Conservation (phyloP, 192 early-diverging fungal species). For the Endogone sp. region DNA sequence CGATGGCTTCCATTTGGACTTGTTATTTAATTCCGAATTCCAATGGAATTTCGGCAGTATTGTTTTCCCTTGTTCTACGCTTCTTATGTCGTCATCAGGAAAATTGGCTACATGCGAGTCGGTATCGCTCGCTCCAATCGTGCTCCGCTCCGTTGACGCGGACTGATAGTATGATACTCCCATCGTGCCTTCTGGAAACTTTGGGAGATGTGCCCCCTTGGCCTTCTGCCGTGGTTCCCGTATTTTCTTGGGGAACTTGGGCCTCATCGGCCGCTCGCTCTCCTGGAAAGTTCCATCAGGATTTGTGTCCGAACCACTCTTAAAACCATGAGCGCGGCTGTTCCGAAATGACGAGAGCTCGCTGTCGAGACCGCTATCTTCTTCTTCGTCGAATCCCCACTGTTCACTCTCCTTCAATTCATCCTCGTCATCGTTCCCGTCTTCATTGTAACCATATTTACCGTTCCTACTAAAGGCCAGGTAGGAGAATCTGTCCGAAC, state of each 20-base stretch:
- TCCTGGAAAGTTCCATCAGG: not conserved
- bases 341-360: not conserved
- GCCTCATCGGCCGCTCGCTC: not conserved
- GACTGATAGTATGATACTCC: not conserved
- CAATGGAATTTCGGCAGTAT: not conserved
- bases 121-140: not conserved
- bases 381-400: not conserved
- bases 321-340: not conserved
- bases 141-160: not conserved
- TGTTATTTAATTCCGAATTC: not conserved
- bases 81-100: not conserved
- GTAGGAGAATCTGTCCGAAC: not conserved
- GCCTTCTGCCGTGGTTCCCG: not conserved
- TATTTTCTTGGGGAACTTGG: not conserved
- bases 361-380: not conserved
- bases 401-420: not conserved
- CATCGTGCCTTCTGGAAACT: not conserved
- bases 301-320: not conserved
- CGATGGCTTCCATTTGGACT: not conserved
- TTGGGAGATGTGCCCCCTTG: not conserved
- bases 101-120: not conserved
- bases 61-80: not conserved
- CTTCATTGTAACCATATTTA: not conserved
- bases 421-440: not conserved
- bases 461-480: not conserved